A percentile compares a stretch with the other conserved stretches of the same genome.
Evolutionary conservation across 2,329 filamentous ascomycete species (phyloP).

Genomic region (Xylaria sp.): DNA sequence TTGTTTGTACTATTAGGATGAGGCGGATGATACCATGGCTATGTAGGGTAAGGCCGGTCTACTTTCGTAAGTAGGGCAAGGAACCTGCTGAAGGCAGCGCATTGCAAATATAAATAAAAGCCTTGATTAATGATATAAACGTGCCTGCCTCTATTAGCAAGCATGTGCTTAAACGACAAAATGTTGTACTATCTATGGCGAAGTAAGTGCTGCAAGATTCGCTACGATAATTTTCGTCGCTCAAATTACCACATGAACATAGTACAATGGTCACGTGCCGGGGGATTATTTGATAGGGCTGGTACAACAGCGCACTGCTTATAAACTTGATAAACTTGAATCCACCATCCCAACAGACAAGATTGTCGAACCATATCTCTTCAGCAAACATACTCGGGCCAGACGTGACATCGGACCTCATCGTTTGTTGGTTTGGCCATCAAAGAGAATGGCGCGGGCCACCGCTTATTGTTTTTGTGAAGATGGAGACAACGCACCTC

Average conservation of each 20-base stretch:
- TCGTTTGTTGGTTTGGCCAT: background rate
- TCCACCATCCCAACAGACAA: background rate
- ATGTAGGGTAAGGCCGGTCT: slow-evolving; percentile 3
- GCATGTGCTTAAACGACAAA: background rate
- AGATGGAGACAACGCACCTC: slow-evolving; percentile 19
- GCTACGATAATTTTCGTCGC: background rate
- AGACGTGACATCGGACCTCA: background rate
- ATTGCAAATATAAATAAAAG: slow-evolving; percentile 4
- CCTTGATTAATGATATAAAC: slow-evolving; percentile 12
- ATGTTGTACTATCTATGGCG: background rate
- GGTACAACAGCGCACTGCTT: background rate
- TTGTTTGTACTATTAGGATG: slow-evolving; percentile 32
- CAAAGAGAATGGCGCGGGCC: background rate
- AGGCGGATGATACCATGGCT: slow-evolving; percentile 16
- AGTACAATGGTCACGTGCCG: slow-evolving; percentile 17
- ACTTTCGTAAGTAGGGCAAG: background rate
- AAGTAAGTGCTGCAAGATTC: background rate
- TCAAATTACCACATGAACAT: background rate
- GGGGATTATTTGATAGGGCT: background rate
- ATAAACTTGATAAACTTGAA: background rate
- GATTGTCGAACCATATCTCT: background rate
- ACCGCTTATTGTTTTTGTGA: background rate
- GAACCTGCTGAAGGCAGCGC: background rate
- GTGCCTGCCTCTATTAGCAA: background rate
- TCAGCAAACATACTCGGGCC: background rate